Evolutionary conservation across 2,329 filamentous ascomycete genomes (phyloP), one percentile per base, ranked within the genome.

Genomic region (Neopestalotiopsis rosae): DNA sequence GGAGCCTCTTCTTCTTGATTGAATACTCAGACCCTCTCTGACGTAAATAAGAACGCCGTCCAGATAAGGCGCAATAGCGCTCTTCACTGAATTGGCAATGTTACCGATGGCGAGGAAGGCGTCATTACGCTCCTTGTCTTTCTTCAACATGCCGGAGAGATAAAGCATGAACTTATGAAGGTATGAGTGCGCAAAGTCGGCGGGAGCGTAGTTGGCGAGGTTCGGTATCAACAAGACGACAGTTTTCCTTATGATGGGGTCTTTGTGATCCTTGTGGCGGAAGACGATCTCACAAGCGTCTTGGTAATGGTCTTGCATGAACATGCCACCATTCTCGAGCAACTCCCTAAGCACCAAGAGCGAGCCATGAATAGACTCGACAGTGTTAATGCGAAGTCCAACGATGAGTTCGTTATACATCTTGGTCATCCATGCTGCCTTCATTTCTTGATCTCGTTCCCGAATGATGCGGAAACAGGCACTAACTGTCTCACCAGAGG

Each of bases 101-200:
- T 97, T 95, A 40, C 96, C 96, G 73, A 99, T 98, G 14, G 96
- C 96, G 63, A 97, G 88, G 77, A 99, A 99, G 2, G 96, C 95
- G 74, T 97, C 91, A 77, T 97, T 97, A 30, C 94, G 88, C 77
- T 98, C 95, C 80, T 96, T 97, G 71, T 97, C 94, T 78, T 95
- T 94, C 83, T 98, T 97, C 45, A 99, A 86, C 84, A 98, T 94
- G 40, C 93, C 91, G 69, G 97, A 95, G 5, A 99, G 87, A 77
- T 98, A 97, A 17, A 97, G 89, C 96, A 99, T 99, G 81, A 97
- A 98, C 76, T 94, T 93, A 80, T 98, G 95, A 3, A 99, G 87
- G 80, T 97, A 97, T 38, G 89, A 90, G 71, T 91, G 89, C 68
- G 93, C 93, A 79, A 99, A 99, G 70, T 98, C 94, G 57, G 92